Conservation (phyloP, 345 rosid genomes). For the Populus euphratica region DNA sequence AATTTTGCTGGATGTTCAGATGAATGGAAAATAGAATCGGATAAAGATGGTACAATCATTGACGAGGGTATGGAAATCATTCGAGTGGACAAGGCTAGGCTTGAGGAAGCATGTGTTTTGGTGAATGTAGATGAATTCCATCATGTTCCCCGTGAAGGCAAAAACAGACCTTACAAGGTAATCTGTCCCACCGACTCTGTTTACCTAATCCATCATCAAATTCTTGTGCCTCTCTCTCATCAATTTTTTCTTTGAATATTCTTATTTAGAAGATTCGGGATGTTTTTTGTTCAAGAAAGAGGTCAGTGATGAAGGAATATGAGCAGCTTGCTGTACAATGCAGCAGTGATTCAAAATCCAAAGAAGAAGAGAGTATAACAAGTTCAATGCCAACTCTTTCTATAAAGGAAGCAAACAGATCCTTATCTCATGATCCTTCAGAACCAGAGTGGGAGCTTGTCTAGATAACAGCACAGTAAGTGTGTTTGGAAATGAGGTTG, state of each 20-base stretch:
- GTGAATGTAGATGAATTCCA: conserved; percentile 49
- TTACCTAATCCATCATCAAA: not conserved
- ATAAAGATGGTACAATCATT: conserved; percentile 18
- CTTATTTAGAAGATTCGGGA: conserved; percentile 47
- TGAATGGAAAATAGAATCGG: conserved; percentile 9
- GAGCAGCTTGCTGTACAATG: conserved; percentile 48
- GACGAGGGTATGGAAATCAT: conserved; percentile 26
- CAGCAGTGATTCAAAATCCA: conserved; percentile 21
- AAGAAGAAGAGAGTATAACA: conserved; percentile 12
- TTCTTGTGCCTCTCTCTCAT: not conserved
- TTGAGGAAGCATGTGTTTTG: conserved; percentile 66
- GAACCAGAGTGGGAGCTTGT: conserved; percentile 91
- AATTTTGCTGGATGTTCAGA: conserved; percentile 25
- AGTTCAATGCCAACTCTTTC: conserved; percentile 24
- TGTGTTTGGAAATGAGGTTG: no score
- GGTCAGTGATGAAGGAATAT: conserved; percentile 58
- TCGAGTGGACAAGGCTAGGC: conserved; percentile 28
- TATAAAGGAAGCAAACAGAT: conserved; percentile 19
- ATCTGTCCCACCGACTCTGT: not conserved
- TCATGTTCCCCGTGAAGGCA: conserved; percentile 32
- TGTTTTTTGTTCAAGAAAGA: conserved; percentile 59
- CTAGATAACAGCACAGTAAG: conserved; percentile 9
- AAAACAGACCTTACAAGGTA: conserved; percentile 64
- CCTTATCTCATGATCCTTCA: conserved; percentile 19
- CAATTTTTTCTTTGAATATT: not conserved